Conservation (phyloP, 257 asterid genomes). For the Nicotiana noctiflora region DNA sequence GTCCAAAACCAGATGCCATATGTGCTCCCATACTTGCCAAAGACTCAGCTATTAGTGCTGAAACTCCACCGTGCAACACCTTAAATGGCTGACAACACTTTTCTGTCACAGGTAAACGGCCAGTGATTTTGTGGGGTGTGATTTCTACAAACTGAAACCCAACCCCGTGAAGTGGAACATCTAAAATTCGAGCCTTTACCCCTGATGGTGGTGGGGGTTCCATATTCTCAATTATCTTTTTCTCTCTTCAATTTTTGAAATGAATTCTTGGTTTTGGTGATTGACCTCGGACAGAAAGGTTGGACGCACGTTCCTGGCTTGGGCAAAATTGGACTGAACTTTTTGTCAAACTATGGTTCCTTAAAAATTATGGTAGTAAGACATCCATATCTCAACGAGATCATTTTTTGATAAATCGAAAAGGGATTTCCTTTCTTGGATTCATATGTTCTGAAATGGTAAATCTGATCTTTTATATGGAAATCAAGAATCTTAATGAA, state of each 20-base stretch:
- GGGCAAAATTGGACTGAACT: neutral
- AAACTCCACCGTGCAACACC: conserved; percentile 42
- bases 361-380: neutral
- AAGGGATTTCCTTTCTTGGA: neutral
- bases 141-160: conserved; percentile 69
- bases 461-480: neutral
- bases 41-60: conserved; percentile 37
- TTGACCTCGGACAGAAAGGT: neutral
- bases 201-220: neutral
- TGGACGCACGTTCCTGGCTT: too few species aligned
- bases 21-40: conserved; percentile 43
- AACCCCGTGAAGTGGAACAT: conserved; percentile 39
- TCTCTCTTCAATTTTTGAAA: neutral
- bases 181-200: conserved; percentile 38
- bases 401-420: neutral
- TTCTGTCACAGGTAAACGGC: conserved; percentile 46
- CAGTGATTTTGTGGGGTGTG: conserved; percentile 52
- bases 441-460: neutral
- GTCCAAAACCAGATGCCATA: conserved; percentile 27
- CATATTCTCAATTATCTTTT: neutral
- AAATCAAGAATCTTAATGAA: neutral
- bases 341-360: neutral
- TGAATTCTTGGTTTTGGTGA: neutral
- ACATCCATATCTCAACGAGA: neutral
- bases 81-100: conserved; percentile 69